Percentiles rank a stretch among this genome's conserved stretches.
phyloP scores from a whole-genome alignment of 768 basidiomycete genomes.

The Lactarius hengduanensis region DNA sequence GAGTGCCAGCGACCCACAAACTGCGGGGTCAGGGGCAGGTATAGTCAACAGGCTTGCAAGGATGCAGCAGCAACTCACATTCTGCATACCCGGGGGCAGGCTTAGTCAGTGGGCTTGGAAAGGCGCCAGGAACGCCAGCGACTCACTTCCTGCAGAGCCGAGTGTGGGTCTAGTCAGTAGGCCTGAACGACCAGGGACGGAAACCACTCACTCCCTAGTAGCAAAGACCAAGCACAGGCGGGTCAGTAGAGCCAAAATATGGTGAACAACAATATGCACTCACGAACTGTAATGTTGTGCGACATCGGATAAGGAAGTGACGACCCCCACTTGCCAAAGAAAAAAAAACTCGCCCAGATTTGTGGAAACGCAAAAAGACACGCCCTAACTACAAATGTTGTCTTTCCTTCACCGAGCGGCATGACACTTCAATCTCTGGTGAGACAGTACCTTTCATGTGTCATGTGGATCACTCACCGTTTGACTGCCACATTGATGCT shows the following conservation, averaged over 20 bases:
- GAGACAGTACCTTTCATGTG: not conserved
- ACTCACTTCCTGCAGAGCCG: too few relatives aligned
- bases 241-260: not conserved
- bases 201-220: not conserved
- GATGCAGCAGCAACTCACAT: too few relatives aligned
- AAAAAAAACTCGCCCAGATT: not conserved
- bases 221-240: not conserved
- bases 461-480: too few relatives aligned
- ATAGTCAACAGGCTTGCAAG: too few relatives aligned
- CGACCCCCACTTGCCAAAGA: not conserved
- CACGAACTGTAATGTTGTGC: not conserved
- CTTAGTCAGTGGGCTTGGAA: too few relatives aligned
- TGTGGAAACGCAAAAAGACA: not conserved
- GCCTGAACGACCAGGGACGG: not conserved
- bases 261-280: not conserved
- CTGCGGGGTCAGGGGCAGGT: too few relatives aligned
- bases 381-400: not conserved
- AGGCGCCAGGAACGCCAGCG: too few relatives aligned
- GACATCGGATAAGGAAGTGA: not conserved
- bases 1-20: too few relatives aligned
- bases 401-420: not conserved
- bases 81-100: too few relatives aligned
- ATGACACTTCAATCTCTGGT: not conserved
- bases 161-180: too few relatives aligned
- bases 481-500: not conserved